Conservation (phyloP, 2,329 filamentous ascomycete genomes). For the Alternaria arbusti region DNA sequence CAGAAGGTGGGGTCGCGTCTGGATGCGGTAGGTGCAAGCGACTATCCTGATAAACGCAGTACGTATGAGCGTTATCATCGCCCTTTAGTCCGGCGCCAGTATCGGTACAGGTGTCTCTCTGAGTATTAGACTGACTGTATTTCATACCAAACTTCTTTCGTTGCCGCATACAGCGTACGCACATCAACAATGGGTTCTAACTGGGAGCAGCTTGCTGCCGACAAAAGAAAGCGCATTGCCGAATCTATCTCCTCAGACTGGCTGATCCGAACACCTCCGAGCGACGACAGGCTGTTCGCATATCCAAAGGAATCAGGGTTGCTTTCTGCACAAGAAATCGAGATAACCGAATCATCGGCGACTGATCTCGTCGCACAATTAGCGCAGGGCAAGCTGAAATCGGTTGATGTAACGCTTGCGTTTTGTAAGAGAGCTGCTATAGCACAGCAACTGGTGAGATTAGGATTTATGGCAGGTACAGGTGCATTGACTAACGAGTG, state of each 20-base stretch:
- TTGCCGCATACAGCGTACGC: neutral
- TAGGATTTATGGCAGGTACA: neutral
- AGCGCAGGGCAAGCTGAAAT: slow-evolving; percentile 18
- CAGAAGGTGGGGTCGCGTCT: neutral
- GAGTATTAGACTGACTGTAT: neutral
- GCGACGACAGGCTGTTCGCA: slow-evolving; percentile 17
- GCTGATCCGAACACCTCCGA: slow-evolving; percentile 13
- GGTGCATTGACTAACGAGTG: neutral
- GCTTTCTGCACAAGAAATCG: slow-evolving; percentile 29
- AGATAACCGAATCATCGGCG: slow-evolving; percentile 33
- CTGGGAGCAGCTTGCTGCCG: slow-evolving; percentile 29
- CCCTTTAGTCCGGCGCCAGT: neutral
- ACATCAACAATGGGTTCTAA: neutral
- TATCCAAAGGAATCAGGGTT: slow-evolving; percentile 26
- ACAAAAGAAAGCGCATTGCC: slow-evolving; percentile 24
- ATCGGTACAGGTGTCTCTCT: neutral
- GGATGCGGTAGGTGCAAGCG: neutral
- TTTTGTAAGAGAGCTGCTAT: slow-evolving; percentile 59
- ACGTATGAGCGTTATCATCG: neutral
- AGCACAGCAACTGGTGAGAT: slow-evolving; percentile 62
- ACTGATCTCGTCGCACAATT: slow-evolving; percentile 26
- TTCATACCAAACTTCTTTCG: neutral
- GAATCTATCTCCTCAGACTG: slow-evolving; percentile 34
- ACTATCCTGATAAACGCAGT: neutral
- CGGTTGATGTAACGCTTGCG: slow-evolving; percentile 54